A percentile compares a stretch with the other conserved stretches of the same genome.
Conservation (phyloP, 2,329 filamentous ascomycete genomes). For the Coniochaeta sp. region DNA sequence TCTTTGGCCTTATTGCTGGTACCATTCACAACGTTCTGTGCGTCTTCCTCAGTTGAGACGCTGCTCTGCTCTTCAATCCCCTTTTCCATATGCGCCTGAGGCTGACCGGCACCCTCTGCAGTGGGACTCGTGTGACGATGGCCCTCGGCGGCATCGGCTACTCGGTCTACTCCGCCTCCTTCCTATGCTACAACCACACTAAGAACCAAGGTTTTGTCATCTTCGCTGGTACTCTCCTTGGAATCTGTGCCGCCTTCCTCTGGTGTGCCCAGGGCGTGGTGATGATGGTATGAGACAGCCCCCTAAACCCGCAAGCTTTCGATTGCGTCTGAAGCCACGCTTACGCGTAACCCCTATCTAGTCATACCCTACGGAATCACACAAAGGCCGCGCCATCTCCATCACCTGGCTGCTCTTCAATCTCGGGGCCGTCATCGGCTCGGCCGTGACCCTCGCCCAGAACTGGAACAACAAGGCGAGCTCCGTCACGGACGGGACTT, state of each 20-base stretch:
- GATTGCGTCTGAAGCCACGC: constrained; percentile 5
- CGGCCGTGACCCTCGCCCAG: constrained; percentile 16
- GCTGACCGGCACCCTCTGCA: not conserved
- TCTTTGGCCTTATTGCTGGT: constrained; percentile 63
- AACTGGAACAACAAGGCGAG: constrained; percentile 9
- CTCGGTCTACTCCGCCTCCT: constrained; percentile 63
- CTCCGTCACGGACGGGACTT: constrained; percentile 15
- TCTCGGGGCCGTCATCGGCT: constrained; percentile 14
- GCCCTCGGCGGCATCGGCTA: constrained; percentile 71
- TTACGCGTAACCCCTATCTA: constrained; percentile 3
- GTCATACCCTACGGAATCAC: constrained; percentile 11
- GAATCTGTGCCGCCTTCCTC: constrained; percentile 70
- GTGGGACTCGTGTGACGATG: constrained; percentile 39
- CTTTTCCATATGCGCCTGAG: not conserved
- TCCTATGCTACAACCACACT: constrained; percentile 64
- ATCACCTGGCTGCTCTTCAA: constrained; percentile 17
- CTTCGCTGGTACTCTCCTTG: constrained; percentile 69
- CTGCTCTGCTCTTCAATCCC: not conserved
- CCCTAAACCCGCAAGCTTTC: not conserved
- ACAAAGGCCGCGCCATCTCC: constrained; percentile 13
- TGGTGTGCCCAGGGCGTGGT: constrained; percentile 81
- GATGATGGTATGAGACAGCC: constrained; percentile 53
- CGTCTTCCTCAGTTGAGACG: constrained; percentile 30
- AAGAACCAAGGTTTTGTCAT: constrained; percentile 62
- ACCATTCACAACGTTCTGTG: constrained; percentile 70